These are phyloP conservation scores for Aspergillus calidoustus DNA, from an alignment of 2,329 filamentous ascomycete genomes.

Conservation along the genomic window DNA sequence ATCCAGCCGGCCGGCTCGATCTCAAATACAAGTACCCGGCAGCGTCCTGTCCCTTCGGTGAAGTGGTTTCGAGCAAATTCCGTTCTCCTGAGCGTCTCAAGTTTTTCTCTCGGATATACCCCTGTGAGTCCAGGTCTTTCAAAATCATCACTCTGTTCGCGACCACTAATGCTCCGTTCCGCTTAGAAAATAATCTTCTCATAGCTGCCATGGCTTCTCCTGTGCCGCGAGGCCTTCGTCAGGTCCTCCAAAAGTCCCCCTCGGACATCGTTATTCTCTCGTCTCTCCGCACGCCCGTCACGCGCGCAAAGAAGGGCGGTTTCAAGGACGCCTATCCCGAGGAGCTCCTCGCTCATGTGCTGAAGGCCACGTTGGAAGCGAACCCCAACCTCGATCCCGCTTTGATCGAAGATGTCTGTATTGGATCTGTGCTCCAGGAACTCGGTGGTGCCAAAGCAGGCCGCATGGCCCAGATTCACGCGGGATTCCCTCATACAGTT, in stretches of 20 bases:
- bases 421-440: constrained; percentile 89
- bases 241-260: constrained; percentile 77
- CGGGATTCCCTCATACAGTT: constrained; percentile 73
- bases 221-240: constrained; percentile 69
- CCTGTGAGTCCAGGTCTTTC: constrained; percentile 10
- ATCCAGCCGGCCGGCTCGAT: constrained; percentile 45
- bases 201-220: constrained; percentile 49
- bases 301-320: constrained; percentile 78
- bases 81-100: not conserved
- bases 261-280: constrained; percentile 88
- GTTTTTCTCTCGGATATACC: constrained; percentile 1
- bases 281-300: constrained; percentile 85
- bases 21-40: constrained; percentile 33
- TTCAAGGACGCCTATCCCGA: constrained; percentile 91
- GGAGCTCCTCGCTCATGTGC: constrained; percentile 71
- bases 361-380: constrained; percentile 70
- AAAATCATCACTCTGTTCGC: not conserved
- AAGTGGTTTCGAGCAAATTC: constrained; percentile 6
- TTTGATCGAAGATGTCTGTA: constrained; percentile 76
- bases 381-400: constrained; percentile 74
- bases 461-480: constrained; percentile 87
- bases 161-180: not conserved
- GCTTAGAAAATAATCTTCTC: not conserved
- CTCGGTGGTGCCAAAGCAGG: constrained; percentile 89
- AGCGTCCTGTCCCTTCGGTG: not conserved